Base-by-base conservation (phyloP, 139 green algal species). In the Picochlorum costavermella region DNA sequence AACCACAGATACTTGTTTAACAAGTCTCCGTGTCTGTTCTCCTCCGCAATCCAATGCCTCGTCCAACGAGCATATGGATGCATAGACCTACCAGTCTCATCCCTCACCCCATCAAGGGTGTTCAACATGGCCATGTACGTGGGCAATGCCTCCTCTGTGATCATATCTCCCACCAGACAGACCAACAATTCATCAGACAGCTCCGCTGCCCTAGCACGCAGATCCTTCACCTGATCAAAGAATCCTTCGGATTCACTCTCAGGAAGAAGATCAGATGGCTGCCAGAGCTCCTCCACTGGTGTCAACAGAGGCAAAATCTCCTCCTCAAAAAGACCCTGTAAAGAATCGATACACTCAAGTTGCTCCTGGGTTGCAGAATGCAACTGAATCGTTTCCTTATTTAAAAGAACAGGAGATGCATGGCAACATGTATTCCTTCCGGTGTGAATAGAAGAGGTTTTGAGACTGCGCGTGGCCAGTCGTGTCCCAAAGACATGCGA, bases 121-220 rank as follows among this genome's bases (percentile, higher is more conserved):
- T 99, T 99, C 28, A 99, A 78, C 94, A 99, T 99, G 72, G 89
- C 94, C 93, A 98, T 97, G 82, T 99, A 99, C n/a, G 93, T 99
- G 36, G 94, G 94, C 61, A 99, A 82, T 23, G 94, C 94, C 83
- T 99, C 94, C 84, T 99, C 94, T 1, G 73, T 79, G 73, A 80
- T 78, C 74, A 84, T 77, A 67, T 84, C 73, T 65, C 91, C 92
- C 11, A 92, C 86, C 50, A 98, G 84, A 9, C 87, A 84, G 25
- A 99, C 88, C 50, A 96, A 74, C 72, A 96, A 94, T 68, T 97
- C 93, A 62, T 97, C 90, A 0, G 93, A 89, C 55, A 99, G 77
- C 43, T 74, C 65, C 36, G 63, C 57, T n/a, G 85, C 71, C 46
- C 90, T 76, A 72, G 90, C 73, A 8, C 88, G 80, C 71, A 99